phyloP scores from a whole-genome alignment of 1,284 basidiomycete species.

The Mycena sp. region DNA sequence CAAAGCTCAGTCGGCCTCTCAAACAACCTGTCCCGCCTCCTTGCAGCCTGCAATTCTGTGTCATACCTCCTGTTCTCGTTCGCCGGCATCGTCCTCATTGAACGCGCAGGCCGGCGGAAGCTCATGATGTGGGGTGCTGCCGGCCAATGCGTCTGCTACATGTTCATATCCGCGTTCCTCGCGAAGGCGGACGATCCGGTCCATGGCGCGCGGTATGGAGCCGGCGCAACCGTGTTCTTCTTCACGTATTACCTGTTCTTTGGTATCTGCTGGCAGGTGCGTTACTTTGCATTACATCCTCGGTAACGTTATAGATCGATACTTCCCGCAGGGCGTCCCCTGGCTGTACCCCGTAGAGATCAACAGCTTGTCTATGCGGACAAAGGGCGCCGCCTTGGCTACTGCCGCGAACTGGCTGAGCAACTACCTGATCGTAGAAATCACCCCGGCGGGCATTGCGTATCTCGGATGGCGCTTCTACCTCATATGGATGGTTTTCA shows the following conservation, averaged over 20 bases:
- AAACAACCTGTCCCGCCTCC: slow-evolving; percentile 54
- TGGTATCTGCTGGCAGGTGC: slow-evolving; percentile 73
- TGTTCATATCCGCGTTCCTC: slow-evolving; percentile 67
- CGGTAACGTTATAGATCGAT: neutral
- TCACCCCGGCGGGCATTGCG: slow-evolving; percentile 53
- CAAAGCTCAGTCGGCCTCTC: slow-evolving; percentile 58
- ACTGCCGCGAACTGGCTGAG: slow-evolving; percentile 80
- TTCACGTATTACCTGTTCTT: slow-evolving; percentile 80
- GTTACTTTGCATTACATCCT: neutral
- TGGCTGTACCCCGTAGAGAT: slow-evolving; percentile 76
- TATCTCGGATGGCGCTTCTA: slow-evolving; percentile 57
- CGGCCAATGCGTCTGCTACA: slow-evolving; percentile 69
- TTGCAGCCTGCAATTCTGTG: slow-evolving; percentile 57
- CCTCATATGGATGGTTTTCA: slow-evolving; percentile 56
- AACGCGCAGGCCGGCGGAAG: slow-evolving; percentile 68
- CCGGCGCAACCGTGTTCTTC: slow-evolving; percentile 63
- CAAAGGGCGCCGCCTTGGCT: slow-evolving; percentile 73
- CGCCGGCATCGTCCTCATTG: slow-evolving; percentile 66
- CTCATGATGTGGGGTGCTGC: slow-evolving; percentile 77
- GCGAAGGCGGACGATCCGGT: slow-evolving; percentile 51
- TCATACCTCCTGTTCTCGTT: slow-evolving; percentile 58
- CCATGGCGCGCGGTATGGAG: slow-evolving; percentile 47
- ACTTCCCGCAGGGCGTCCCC: slow-evolving; percentile 61
- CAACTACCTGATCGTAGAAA: slow-evolving; percentile 63
- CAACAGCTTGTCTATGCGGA: slow-evolving; percentile 68